Percentiles rank a stretch among this genome's conserved stretches.
Conservation (phyloP, 495 filamentous ascomycete species). For the Daldinia childiae region DNA sequence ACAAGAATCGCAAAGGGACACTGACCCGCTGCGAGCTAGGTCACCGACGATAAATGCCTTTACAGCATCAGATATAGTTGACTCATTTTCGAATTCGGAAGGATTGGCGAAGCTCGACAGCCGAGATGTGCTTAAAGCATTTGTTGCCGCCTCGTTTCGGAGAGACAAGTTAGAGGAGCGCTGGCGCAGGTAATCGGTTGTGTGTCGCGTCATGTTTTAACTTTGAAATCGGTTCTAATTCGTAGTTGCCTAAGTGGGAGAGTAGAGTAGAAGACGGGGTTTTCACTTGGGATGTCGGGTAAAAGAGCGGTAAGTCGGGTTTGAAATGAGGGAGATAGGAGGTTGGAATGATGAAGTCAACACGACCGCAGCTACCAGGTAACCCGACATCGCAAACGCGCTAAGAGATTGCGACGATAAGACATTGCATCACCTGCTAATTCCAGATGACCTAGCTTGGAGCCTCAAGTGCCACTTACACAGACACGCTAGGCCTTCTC, state of each 20-base stretch:
- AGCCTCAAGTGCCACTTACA: slow-evolving; percentile 2
- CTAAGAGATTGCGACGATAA: slow-evolving; percentile 7
- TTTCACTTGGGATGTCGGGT: not conserved
- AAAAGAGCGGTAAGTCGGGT: not conserved
- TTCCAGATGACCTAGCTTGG: slow-evolving; percentile 4
- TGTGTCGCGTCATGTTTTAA: slow-evolving; percentile 54
- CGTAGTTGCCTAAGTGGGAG: not conserved
- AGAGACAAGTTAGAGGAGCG: slow-evolving; percentile 55
- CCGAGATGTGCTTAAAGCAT: slow-evolving; percentile 22
- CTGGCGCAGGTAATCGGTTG: slow-evolving; percentile 52
- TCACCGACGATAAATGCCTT: slow-evolving; percentile 43
- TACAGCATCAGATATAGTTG: slow-evolving; percentile 34
- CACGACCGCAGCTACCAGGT: not conserved
- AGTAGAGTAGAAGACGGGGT: not conserved
- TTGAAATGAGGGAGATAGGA: slow-evolving; percentile 8
- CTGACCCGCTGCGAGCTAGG: slow-evolving; percentile 28
- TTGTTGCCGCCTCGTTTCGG: slow-evolving; percentile 39
- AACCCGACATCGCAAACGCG: not conserved
- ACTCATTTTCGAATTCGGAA: slow-evolving; percentile 40
- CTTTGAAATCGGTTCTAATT: not conserved
- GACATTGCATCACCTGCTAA: slow-evolving; percentile 4
- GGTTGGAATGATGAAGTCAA: slow-evolving; percentile 23
- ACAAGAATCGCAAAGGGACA: slow-evolving; percentile 38
- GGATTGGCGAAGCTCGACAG: slow-evolving; percentile 47
- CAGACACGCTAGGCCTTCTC: not conserved